Evolutionary conservation across 1,284 basidiomycete genomes (phyloP).

Genomic region (Apiotrichum mycotoxinovorans): DNA sequence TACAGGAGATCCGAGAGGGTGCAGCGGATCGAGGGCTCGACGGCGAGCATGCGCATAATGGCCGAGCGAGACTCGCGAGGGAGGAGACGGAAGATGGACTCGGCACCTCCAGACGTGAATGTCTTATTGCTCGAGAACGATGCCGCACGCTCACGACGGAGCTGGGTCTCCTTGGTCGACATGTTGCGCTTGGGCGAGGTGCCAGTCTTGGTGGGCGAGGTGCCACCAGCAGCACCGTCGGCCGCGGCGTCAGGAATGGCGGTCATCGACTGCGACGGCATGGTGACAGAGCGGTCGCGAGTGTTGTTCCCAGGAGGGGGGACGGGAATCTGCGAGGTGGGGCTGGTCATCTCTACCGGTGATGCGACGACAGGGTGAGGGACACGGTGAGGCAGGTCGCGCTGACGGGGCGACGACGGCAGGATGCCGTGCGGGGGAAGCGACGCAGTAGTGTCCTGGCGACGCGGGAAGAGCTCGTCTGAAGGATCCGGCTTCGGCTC

Average conservation of each 20-base stretch:
- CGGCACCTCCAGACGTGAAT: conserved; percentile 79
- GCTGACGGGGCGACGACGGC: conserved; percentile 8
- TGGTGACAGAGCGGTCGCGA: conserved; percentile 14
- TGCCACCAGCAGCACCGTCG: neutral
- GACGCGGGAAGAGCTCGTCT: conserved; percentile 65
- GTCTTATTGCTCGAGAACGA: conserved; percentile 53
- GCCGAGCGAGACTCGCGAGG: conserved; percentile 87
- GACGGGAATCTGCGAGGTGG: neutral
- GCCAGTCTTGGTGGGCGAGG: neutral
- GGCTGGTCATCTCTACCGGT: neutral
- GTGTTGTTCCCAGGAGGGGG: neutral
- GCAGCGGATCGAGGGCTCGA: conserved; percentile 83
- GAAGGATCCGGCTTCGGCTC: conserved; percentile 55
- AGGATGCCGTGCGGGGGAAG: conserved; percentile 39
- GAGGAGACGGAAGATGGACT: conserved; percentile 94
- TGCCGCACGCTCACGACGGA: conserved; percentile 40
- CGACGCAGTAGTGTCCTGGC: conserved; percentile 65
- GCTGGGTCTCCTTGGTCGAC: conserved; percentile 37
- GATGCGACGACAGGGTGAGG: neutral
- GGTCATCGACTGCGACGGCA: conserved; percentile 5
- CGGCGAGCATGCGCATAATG: conserved; percentile 86
- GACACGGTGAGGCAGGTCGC: neutral
- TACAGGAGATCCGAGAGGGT: conserved; percentile 90
- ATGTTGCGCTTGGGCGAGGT: conserved; percentile 9
- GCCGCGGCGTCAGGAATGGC: too few species aligned